Evolutionary conservation across 1,284 basidiomycete species (phyloP).

Genomic region (Pulchroboletus neoregius): DNA sequence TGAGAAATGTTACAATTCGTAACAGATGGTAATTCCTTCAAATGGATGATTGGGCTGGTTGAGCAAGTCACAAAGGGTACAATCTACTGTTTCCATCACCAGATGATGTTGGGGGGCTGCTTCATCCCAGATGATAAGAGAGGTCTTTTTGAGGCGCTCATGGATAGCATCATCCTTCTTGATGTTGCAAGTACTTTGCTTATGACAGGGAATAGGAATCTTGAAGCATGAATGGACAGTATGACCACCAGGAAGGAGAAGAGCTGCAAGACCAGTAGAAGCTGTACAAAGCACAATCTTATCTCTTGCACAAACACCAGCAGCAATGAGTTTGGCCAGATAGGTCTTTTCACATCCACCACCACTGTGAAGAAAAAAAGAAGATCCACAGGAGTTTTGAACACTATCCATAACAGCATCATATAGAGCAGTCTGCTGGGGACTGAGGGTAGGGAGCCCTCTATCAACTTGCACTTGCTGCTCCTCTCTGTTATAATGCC

Average conservation of each 20-base stretch:
- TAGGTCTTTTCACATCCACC: neutral
- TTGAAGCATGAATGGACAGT: neutral
- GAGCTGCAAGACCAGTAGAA: neutral
- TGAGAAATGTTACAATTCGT: no score
- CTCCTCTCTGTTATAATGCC: conserved; percentile 27
- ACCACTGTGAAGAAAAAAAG: neutral
- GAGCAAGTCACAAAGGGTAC: conserved; percentile 28
- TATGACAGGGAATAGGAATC: neutral
- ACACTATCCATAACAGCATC: conserved; percentile 14
- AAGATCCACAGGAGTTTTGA: neutral
- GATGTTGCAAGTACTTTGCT: neutral
- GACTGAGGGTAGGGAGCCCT: conserved; percentile 2
- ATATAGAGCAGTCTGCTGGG: conserved; percentile 8
- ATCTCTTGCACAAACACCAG: neutral
- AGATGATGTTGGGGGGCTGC: conserved; percentile 34
- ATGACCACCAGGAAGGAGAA: neutral
- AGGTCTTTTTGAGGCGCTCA: neutral
- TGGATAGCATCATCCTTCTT: neutral
- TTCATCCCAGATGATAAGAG: conserved; percentile 39
- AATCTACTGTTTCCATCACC: conserved; percentile 36
- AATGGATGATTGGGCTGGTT: conserved; percentile 27
- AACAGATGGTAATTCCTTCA: conserved; percentile 37
- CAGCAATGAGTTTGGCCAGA: neutral
- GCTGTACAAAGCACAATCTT: neutral
- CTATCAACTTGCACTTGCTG: conserved; percentile 16